Evolutionary conservation across 352 stramenopile genomes (phyloP).

Genomic region (Pythium rhizo-oryzae): DNA sequence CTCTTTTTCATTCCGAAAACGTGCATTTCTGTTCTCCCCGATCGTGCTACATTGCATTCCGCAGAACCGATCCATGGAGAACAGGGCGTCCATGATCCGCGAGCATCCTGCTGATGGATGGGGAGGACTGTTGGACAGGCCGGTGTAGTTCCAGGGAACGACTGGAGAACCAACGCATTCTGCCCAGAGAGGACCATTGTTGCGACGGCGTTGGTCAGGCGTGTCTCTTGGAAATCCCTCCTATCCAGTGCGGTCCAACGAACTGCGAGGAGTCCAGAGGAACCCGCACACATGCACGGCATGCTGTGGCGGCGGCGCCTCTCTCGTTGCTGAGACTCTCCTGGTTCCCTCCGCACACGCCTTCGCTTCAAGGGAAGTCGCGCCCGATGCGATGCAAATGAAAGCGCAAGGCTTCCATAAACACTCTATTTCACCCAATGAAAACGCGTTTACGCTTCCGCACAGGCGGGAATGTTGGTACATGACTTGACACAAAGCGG

Average conservation of each 20-base stretch:
- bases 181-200: neutral
- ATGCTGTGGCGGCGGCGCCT: too few relatives aligned
- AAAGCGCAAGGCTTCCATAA: slow-evolving; percentile 8
- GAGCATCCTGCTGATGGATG: too few relatives aligned
- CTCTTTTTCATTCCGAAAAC: too few relatives aligned
- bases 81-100: too few relatives aligned
- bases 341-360: neutral
- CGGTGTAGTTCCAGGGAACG: too few relatives aligned
- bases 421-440: slow-evolving; percentile 19
- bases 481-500: slow-evolving; percentile 14
- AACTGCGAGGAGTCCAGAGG: neutral
- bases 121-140: too few relatives aligned
- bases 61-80: too few relatives aligned
- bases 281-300: neutral
- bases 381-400: neutral
- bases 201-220: neutral
- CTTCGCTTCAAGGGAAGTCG: too few relatives aligned
- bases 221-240: neutral
- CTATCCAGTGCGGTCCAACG: neutral
- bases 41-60: too few relatives aligned
- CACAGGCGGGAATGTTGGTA: neutral
- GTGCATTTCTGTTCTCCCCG: too few relatives aligned
- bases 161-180: neutral
- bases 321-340: neutral
- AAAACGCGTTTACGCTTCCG: slow-evolving; percentile 8